A percentile compares a stretch with the other conserved stretches of the same genome.
phyloP scores from a whole-genome alignment of 1,139 yeast species.

The Barnettozyma hawaiiensis region DNA sequence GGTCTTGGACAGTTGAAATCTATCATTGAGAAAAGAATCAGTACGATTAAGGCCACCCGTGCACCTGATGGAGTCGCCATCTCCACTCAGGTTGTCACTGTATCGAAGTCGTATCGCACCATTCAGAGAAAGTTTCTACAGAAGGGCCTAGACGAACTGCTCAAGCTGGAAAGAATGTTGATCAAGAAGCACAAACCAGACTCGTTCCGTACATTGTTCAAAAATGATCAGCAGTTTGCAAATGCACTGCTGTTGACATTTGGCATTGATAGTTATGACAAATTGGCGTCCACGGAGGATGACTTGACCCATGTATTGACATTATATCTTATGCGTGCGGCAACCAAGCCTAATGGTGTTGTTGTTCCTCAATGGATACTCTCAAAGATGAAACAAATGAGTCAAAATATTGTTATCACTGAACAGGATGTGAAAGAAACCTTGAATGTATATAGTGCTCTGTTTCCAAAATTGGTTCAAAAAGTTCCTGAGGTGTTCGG shows the following conservation, averaged over 20 bases:
- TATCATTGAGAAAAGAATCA: conserved; percentile 46
- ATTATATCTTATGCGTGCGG: conserved; percentile 56
- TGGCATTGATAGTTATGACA: conserved; percentile 53
- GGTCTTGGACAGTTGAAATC: conserved; percentile 52
- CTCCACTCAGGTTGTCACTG: conserved; percentile 21
- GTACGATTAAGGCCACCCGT: conserved; percentile 28
- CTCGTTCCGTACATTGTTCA: conserved; percentile 52
- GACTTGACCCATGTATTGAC: conserved; percentile 57
- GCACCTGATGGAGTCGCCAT: conserved; percentile 10
- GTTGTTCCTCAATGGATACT: conserved; percentile 50
- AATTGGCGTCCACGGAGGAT: conserved; percentile 37
- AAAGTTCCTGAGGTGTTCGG: conserved; percentile 59
- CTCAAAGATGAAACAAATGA: conserved; percentile 38
- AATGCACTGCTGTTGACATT: conserved; percentile 50
- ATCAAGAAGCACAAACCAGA: conserved; percentile 40
- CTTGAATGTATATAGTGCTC: conserved; percentile 46
- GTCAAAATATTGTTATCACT: conserved; percentile 35
- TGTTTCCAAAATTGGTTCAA: conserved; percentile 47
- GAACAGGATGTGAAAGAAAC: conserved; percentile 51
- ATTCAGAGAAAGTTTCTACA: conserved; percentile 46
- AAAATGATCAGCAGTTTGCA: conserved; percentile 49
- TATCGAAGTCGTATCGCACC: conserved; percentile 35
- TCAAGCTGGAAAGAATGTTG: conserved; percentile 45
- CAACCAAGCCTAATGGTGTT: conserved; percentile 36
- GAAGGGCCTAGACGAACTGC: conserved; percentile 41